Percentiles rank a stretch among this genome's conserved stretches.
These are phyloP conservation scores for Scopulariopsis brevicaulis DNA, from an alignment of 2,329 filamentous ascomycete species.

Conservation along the genomic window DNA sequence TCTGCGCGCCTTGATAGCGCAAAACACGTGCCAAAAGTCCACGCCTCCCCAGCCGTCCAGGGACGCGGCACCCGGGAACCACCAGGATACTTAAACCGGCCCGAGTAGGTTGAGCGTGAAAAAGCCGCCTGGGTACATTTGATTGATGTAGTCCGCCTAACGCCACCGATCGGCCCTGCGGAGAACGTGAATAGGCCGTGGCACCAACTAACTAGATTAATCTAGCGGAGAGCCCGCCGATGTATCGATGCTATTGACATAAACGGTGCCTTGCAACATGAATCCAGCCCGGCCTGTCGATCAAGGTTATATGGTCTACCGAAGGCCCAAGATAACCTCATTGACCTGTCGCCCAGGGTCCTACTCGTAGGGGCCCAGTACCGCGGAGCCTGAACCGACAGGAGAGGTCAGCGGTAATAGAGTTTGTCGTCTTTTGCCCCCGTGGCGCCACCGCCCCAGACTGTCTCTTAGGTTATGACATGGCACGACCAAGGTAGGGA, in stretches of 20 bases:
- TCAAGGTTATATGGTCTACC: background rate
- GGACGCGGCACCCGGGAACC: no score
- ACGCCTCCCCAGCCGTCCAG: background rate
- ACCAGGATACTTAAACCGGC: no score
- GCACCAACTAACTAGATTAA: no score
- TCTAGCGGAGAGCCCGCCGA: background rate
- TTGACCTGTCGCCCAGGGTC: background rate
- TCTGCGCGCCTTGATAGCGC: background rate
- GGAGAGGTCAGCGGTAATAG: background rate
- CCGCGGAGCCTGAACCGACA: background rate
- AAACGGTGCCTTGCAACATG: background rate
- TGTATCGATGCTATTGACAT: background rate
- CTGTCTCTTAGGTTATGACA: background rate
- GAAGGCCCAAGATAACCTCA: background rate
- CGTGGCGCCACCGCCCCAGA: background rate
- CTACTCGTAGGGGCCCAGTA: no score
- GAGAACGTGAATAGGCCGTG: no score
- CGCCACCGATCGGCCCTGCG: no score
- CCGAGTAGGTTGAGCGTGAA: no score
- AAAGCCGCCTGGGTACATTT: no score
- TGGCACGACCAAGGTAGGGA: background rate
- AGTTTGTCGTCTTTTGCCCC: background rate
- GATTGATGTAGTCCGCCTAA: no score
- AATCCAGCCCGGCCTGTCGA: background rate
- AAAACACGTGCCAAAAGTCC: background rate